phyloP scores from a whole-genome alignment of 371 early-diverging fungal species.

The Mortierella polycephala region DNA sequence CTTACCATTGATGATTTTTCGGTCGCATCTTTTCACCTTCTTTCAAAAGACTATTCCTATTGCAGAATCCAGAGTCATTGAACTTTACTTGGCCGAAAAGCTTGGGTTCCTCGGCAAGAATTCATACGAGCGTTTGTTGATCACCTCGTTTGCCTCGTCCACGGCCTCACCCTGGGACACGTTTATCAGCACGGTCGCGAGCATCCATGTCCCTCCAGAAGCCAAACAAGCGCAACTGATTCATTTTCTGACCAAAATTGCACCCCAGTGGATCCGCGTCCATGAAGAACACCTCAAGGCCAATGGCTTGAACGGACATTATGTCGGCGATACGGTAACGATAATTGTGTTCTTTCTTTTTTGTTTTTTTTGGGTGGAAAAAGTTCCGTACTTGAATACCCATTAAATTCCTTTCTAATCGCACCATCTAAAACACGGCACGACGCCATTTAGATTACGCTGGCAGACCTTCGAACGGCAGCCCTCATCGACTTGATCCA shows the following conservation, averaged over 20 bases:
- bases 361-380: background rate
- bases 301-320: constrained; percentile 40
- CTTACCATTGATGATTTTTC: too few relatives aligned
- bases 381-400: too few relatives aligned
- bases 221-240: constrained; percentile 18
- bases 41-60: constrained; percentile 23
- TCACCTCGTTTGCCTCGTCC: constrained; percentile 25
- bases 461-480: constrained; percentile 35
- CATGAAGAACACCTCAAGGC: constrained; percentile 46
- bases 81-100: constrained; percentile 28
- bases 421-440: background rate
- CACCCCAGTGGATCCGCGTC: constrained; percentile 34
- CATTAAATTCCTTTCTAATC: background rate
- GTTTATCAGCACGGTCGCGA: background rate
- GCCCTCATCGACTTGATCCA: constrained; percentile 12
- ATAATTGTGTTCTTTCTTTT: background rate
- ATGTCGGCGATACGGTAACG: constrained; percentile 38
- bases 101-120: constrained; percentile 23
- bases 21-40: background rate
- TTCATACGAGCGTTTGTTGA: constrained; percentile 23
- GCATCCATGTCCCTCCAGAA: constrained; percentile 7
- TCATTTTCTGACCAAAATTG: background rate
- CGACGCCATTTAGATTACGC: constrained; percentile 20
- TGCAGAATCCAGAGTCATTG: constrained; percentile 33
- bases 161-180: constrained; percentile 14